Evolutionary conservation across 108 stramenopile species (phyloP), one percentile per base, ranked within the genome.

Genomic region (Nitzschia inconspicua): DNA sequence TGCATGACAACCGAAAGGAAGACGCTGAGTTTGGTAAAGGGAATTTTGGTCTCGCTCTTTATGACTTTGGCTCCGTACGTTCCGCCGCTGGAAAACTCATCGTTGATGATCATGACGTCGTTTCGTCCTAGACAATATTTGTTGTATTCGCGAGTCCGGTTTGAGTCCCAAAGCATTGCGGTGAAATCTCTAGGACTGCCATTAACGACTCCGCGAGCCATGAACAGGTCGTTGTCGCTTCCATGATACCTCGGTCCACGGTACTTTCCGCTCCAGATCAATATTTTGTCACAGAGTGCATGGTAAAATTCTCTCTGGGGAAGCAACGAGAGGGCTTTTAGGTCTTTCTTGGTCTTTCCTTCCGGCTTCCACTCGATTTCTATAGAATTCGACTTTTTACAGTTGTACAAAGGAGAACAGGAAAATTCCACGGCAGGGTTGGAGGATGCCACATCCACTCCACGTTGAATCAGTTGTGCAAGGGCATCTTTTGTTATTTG

Each of bases 121-220:
- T 31, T 56, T 2, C 81, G 68, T 19, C 66, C 72, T 0, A 75
- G 41, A 20, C 64, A 70, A 41, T 57, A 77, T 7, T 66, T 53
- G 64, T 82, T 82, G 73, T 82, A 82, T 53, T 82, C 73, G 0
- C 31, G 43, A 6, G 76, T 72, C 36, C 81, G 58, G 10, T 54
- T 34, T 48, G 70, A 77, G 46, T 77, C 72, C 73, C 81, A 82
- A 5, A 82, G 39, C 14, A 82, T 30, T 7, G 71, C 35, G 6
- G 75, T 37, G 36, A 82, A 55, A 2, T 75, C 66, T 1, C 46
- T 32, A 11, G 81, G 70, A 8, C 59, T 68, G n/a, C 50, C 9
- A 4, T 56, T 47, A 22, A 77, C 62, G 43, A 81, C 52, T 18
- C 81, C 81, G 32, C 76, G 59, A 26, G 81, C 67, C 16, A 75